These are phyloP conservation scores for Trichoderma breve DNA, from an alignment of 2,329 filamentous ascomycete genomes.

Conservation along the genomic window DNA sequence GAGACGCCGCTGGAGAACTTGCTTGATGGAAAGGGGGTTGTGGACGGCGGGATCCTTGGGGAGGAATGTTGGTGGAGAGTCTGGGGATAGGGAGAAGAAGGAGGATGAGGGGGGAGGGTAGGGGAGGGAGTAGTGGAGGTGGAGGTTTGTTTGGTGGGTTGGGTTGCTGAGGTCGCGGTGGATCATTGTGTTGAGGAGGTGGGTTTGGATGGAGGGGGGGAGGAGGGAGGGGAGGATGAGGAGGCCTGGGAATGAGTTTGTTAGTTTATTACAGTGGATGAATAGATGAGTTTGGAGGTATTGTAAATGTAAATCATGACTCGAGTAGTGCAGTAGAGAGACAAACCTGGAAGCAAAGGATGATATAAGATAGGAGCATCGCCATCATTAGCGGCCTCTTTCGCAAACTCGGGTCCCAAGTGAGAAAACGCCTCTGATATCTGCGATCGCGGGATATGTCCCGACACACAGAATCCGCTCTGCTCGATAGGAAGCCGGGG, in stretches of 20 bases:
- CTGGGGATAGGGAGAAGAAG: slow-evolving; percentile 53
- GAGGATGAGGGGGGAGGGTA: slow-evolving; percentile 56
- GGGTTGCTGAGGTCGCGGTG: slow-evolving; percentile 73
- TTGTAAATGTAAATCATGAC: too few relatives aligned
- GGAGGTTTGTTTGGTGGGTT: slow-evolving; percentile 82
- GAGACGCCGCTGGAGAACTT: slow-evolving; percentile 74
- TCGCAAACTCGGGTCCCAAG: slow-evolving; percentile 36
- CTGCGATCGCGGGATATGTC: slow-evolving; percentile 42
- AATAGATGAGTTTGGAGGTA: too few relatives aligned
- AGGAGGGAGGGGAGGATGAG: slow-evolving; percentile 74
- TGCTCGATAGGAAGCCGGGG: slow-evolving; percentile 38
- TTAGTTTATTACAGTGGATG: neutral
- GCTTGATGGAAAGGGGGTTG: slow-evolving; percentile 65
- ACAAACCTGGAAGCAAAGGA: slow-evolving; percentile 65
- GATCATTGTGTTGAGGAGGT: slow-evolving; percentile 69
- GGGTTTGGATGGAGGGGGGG: slow-evolving; percentile 64
- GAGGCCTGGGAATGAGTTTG: slow-evolving; percentile 57
- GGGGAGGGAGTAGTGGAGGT: slow-evolving; percentile 72
- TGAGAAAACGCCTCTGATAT: slow-evolving; percentile 45
- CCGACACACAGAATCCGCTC: slow-evolving; percentile 46
- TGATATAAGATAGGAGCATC: slow-evolving; percentile 61
- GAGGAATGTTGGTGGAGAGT: slow-evolving; percentile 52
- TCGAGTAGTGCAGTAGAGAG: neutral
- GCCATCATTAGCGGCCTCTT: slow-evolving; percentile 27
- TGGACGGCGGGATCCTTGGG: slow-evolving; percentile 75